Evolutionary conservation across 805 yeast genomes (phyloP).

Genomic region (Candida xiaguanensis): DNA sequence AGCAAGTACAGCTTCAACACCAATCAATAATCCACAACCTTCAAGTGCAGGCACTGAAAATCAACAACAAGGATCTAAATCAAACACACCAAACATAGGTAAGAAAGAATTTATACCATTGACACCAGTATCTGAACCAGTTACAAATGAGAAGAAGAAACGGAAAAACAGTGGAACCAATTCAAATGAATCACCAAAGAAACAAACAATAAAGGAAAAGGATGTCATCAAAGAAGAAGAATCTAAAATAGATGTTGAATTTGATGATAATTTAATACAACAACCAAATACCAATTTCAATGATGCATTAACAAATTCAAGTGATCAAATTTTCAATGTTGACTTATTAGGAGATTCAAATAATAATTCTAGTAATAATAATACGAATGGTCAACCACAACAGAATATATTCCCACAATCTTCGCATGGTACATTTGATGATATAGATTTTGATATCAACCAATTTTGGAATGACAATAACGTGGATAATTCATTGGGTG

Average conservation of each 20-base stretch:
- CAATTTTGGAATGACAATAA: conserved; percentile 29
- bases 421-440: conserved; percentile 30
- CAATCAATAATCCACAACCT: conserved; percentile 3
- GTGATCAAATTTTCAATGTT: conserved; percentile 32
- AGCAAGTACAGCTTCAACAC: conserved; percentile 3
- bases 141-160: conserved; percentile 22
- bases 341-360: conserved; percentile 24
- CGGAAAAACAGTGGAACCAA: conserved; percentile 19
- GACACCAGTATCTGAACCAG: conserved; percentile 39
- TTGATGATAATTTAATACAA: conserved; percentile 14
- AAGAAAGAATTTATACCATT: conserved; percentile 39
- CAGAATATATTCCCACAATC: conserved; percentile 11
- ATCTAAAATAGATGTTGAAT: not conserved
- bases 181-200: conserved; percentile 32
- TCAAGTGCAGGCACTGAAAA: conserved; percentile 8
- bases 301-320: conserved; percentile 5
- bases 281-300: conserved; percentile 30
- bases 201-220: conserved; percentile 18
- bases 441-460: conserved; percentile 42
- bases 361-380: not conserved
- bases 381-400: not conserved
- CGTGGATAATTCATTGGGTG: conserved; percentile 28
- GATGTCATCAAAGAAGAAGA: conserved; percentile 25
- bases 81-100: conserved; percentile 22
- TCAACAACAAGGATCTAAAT: conserved; percentile 7